These are phyloP conservation scores for Phytophthora crassamura DNA, from an alignment of 352 stramenopile genomes.

Conservation along the genomic window DNA sequence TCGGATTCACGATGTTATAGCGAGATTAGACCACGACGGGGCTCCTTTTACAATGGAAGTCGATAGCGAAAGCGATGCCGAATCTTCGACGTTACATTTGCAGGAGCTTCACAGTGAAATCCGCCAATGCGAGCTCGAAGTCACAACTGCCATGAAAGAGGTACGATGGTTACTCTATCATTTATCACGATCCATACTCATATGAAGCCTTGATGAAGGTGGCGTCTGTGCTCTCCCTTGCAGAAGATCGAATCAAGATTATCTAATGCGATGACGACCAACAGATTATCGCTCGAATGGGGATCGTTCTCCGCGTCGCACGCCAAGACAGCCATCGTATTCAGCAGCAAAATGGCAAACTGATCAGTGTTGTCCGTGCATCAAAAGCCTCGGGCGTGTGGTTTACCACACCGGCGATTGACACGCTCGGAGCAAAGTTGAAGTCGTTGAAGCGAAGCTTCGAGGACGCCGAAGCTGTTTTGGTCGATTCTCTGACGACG, in stretches of 20 bases:
- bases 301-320: constrained; percentile 50
- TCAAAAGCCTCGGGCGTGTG: constrained; percentile 51
- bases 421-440: constrained; percentile 44
- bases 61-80: constrained; percentile 4
- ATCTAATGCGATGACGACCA: constrained; percentile 48
- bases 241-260: constrained; percentile 40
- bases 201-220: constrained; percentile 17
- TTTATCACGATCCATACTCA: no score
- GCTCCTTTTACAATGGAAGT: neutral
- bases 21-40: neutral
- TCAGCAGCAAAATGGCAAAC: constrained; percentile 32
- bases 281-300: constrained; percentile 17
- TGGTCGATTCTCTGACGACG: constrained; percentile 28
- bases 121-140: constrained; percentile 30
- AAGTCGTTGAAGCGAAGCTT: constrained; percentile 33
- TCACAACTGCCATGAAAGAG: constrained; percentile 27
- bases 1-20: constrained; percentile 20
- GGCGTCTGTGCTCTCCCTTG: constrained; percentile 35
- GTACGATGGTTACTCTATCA: constrained; percentile 8
- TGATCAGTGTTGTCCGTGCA: constrained; percentile 40
- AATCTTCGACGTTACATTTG: constrained; percentile 9
- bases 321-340: constrained; percentile 53
- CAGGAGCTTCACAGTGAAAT: constrained; percentile 28
- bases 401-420: constrained; percentile 48
- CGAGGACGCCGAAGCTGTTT: constrained; percentile 23